Evolutionary conservation across 305 asterid species (phyloP), one percentile per base, ranked within the genome.

Genomic region (Ajuga reptans): DNA sequence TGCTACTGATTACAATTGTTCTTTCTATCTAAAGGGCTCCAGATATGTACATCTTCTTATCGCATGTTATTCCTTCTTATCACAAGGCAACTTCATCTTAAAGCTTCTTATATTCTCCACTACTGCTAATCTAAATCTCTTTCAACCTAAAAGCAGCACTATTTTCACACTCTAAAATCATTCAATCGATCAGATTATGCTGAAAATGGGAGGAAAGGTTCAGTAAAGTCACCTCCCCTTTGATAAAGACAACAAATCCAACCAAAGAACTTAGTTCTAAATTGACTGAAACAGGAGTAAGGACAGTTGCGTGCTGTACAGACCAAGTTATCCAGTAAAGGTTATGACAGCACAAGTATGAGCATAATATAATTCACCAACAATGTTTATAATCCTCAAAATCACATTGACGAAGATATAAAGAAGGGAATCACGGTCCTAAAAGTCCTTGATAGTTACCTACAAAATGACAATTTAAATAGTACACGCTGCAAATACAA

Each of bases 1-100:
- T 74, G 82, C 69, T 47, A 15, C 54, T 65, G 53, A 51, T 50
- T 52, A 59, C 55, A 65, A 18, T 21, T 73, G 85, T 83, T 73
- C 81, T 52, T 67, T 73, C 72, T 71, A 79, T 73, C 82, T 70
- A 37, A 79, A 69, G 68, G 12, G 49, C 53, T 64, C 59, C 42
- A 62, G 80, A 84, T 77, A 58, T 57, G 84, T 65, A 73, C 76
- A 69, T 58, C 86, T 75, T 67, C 78, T 77, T 63, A 77, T 72
- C 77, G 72, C 18, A 14, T 57, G 59, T 54, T 59, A 79, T 84
- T 77, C 88, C 73, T 71, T 81, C 78, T 54, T 65, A 79, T 84
- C 84, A 77, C 52, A 56, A 68, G 50, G 66, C 71, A 69, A 63
- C 82, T 72, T 81, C 80, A 69, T 51, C 83, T 67, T 50, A 77